Percentiles rank a stretch among this genome's conserved stretches.
Evolutionary conservation across 2,329 filamentous ascomycete genomes (phyloP).

Genomic region (Ophiostoma angusticollis): DNA sequence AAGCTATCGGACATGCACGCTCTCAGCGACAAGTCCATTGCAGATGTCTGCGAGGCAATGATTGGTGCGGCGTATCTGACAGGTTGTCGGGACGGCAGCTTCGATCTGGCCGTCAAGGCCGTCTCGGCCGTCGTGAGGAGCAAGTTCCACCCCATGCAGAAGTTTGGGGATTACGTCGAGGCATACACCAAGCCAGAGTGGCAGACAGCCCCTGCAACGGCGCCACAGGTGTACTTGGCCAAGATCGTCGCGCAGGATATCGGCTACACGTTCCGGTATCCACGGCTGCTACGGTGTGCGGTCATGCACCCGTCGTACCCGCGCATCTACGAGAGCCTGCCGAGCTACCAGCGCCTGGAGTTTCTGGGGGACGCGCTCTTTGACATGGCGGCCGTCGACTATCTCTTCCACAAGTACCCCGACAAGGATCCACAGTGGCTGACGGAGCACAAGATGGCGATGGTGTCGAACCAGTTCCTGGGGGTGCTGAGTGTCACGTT

Average conservation of each 20-base stretch:
- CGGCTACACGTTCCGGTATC: constrained; percentile 56
- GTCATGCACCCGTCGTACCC: constrained; percentile 83
- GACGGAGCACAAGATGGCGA: constrained; percentile 98
- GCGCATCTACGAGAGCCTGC: constrained; percentile 60
- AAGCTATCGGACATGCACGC: constrained; percentile 44
- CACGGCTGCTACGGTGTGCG: constrained; percentile 66
- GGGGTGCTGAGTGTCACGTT: constrained; percentile 69
- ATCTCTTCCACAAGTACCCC: constrained; percentile 66
- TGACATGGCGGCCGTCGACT: constrained; percentile 73
- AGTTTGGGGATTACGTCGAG: constrained; percentile 60
- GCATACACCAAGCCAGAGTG: constrained; percentile 59
- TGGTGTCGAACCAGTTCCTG: constrained; percentile 93
- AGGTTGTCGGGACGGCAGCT: constrained; percentile 25
- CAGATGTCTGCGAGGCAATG: constrained; percentile 86
- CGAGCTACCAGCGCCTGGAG: constrained; percentile 81
- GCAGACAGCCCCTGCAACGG: constrained; percentile 49
- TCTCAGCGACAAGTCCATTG: constrained; percentile 78
- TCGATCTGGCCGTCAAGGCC: constrained; percentile 47
- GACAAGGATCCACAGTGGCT: constrained; percentile 86
- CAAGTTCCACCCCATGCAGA: constrained; percentile 53
- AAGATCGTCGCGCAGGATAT: constrained; percentile 45
- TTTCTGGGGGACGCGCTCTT: constrained; percentile 84
- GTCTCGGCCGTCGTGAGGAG: constrained; percentile 60
- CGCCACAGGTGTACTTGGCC: constrained; percentile 56
- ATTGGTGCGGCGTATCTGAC: constrained; percentile 72